phyloP scores from a whole-genome alignment of 2,329 filamentous ascomycete species.

The Scedosporium boydii region DNA sequence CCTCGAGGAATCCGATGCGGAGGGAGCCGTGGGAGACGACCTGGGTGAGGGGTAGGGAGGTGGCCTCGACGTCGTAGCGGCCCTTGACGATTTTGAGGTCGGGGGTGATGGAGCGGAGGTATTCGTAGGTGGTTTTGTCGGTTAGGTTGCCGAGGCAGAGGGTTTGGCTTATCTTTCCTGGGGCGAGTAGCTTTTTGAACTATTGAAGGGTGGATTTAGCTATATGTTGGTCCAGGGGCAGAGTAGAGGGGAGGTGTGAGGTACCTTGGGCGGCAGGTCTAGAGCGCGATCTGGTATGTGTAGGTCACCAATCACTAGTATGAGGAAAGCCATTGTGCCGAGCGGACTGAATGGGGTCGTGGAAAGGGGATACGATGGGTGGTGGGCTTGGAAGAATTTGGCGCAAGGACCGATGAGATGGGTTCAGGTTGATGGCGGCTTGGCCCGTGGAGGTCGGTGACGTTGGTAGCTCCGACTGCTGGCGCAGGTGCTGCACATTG shows the following conservation, averaged over 20 bases:
- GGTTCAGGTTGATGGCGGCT: neutral
- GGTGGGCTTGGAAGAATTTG: neutral
- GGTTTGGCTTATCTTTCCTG: conserved; percentile 75
- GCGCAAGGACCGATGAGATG: neutral
- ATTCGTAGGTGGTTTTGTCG: conserved; percentile 71
- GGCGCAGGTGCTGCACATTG: neutral
- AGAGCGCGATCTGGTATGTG: conserved; percentile 89
- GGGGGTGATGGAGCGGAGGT: conserved; percentile 64
- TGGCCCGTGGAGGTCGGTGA: neutral
- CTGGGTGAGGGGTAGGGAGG: conserved; percentile 54
- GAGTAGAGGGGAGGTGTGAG: conserved; percentile 1
- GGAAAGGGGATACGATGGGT: neutral
- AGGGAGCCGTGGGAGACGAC: conserved; percentile 57
- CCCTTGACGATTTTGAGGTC: conserved; percentile 63
- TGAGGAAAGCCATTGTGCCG: conserved; percentile 71
- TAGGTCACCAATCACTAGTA: conserved; percentile 85
- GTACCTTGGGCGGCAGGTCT: conserved; percentile 82
- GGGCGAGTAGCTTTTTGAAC: conserved; percentile 80
- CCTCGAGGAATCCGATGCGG: conserved; percentile 58
- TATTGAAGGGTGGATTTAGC: conserved; percentile 22
- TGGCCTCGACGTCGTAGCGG: conserved; percentile 57
- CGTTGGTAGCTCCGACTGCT: neutral
- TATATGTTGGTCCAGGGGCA: neutral
- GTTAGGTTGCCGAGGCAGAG: conserved; percentile 74
- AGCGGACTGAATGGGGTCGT: neutral